Base-by-base conservation (phyloP, 352 stramenopile species). In the Thalassiosira oceanica region DNA sequence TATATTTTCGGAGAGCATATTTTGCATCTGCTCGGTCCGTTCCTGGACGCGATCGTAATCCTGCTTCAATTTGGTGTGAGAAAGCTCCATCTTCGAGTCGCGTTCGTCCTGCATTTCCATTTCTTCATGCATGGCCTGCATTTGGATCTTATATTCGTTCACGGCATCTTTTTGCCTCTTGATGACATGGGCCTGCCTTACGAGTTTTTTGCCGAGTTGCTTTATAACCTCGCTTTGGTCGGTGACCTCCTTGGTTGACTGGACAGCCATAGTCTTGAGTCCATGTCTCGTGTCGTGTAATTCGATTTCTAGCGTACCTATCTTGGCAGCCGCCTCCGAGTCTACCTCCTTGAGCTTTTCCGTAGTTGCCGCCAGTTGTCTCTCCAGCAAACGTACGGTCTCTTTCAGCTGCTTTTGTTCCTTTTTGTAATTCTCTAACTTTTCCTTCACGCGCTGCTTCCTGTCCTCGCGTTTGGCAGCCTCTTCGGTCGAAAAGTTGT, bases 61-160 rank as follows among this genome's bases (percentile, higher is more conserved):
- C 11, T 70, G 21, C 21, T 54, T 45, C 42, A 73, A 35, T 1
- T 20, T 23, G 8, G 60, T 28, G 21, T 61, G 44, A 4, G 67
- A 46, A 3, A 57, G 53, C 13, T 78, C 68, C 18, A 43, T 50
- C 23, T 8, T 36, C 8, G 35, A 51, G 53, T 78, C 68, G 24
- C 68, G 21, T 27, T 78, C 68, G 31, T 78, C 68, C 39, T 78
- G 68, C 68, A 78, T 78, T 4, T 58, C 68, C 68, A 78, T 73
- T 31, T 78, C 68, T 28, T 78, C 68, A 10, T 33, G 33, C 23
- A 73, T 29, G 3, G 36, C 60, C 26, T 72, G 60, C 23, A 78
- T 42, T 35, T 69, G 53, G 10, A 69, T 67, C 31, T 58, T 56
- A n/a, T 73, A 72, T 21, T 67, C 29, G 18, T 58, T 39, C n/a